phyloP scores from a whole-genome alignment of 1,284 basidiomycete genomes.

The Pterula multifida region DNA sequence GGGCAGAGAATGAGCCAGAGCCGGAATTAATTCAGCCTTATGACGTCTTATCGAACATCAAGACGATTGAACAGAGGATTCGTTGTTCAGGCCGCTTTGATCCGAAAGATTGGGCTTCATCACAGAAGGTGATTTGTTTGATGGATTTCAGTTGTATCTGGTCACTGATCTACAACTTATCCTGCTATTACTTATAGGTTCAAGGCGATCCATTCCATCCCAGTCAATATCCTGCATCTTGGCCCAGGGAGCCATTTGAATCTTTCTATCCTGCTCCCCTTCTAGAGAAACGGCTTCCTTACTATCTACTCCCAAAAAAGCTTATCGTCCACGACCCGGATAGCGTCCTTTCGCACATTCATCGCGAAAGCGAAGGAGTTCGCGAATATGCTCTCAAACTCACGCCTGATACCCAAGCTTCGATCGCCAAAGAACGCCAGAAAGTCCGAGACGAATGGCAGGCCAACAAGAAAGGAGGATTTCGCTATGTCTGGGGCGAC shows the following conservation, averaged over 20 bases:
- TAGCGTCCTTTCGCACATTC: slow-evolving; percentile 8
- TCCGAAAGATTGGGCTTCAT: background rate
- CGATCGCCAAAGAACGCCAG: slow-evolving; percentile 5
- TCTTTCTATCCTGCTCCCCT: slow-evolving; percentile 10
- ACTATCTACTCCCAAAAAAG: slow-evolving; percentile 14
- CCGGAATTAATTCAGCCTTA: slow-evolving; percentile 6
- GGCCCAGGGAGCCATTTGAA: slow-evolving; percentile 10
- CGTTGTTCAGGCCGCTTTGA: slow-evolving; percentile 2
- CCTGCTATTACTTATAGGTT: background rate
- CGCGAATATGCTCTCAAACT: slow-evolving; percentile 11
- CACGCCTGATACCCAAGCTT: background rate
- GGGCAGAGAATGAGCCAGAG: slow-evolving; percentile 9
- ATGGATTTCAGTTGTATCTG: background rate
- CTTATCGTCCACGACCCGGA: slow-evolving; percentile 17
- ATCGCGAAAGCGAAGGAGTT: slow-evolving; percentile 6
- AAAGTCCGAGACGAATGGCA: background rate
- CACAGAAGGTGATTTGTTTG: background rate
- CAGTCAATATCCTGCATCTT: slow-evolving; percentile 8
- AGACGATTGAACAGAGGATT: slow-evolving; percentile 2
- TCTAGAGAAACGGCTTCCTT: slow-evolving; percentile 8
- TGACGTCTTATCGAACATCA: slow-evolving; percentile 5
- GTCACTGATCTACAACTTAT: background rate
- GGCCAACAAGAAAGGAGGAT: too few species aligned
- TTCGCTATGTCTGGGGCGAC: background rate
- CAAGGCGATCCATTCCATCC: slow-evolving; percentile 8